Conservation (phyloP, 208 protist genomes). For the Leishmania tarentolae region DNA sequence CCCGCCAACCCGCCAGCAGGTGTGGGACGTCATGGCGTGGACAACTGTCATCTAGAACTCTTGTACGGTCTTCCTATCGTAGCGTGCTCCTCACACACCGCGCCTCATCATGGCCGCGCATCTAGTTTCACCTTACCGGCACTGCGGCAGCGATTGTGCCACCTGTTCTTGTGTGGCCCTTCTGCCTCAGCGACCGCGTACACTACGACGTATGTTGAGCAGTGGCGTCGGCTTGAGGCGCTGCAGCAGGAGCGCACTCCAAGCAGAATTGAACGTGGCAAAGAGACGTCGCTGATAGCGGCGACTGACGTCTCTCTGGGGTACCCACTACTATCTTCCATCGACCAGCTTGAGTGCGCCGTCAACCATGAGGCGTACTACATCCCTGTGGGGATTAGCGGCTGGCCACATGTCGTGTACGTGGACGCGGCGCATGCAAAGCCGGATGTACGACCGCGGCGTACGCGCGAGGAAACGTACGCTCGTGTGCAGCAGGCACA, state of each 20-base stretch:
- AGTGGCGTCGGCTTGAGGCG: slow-evolving; percentile 14
- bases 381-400: slow-evolving; percentile 64
- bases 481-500: slow-evolving; percentile 41
- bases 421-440: slow-evolving; percentile 40
- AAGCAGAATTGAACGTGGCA: not conserved
- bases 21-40: not conserved
- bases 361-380: not conserved
- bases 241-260: not conserved
- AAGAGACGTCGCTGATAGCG: not conserved
- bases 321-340: slow-evolving; percentile 21
- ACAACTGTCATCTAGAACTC: not conserved
- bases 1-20: not conserved
- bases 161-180: slow-evolving; percentile 2
- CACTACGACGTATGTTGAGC: slow-evolving; percentile 20
- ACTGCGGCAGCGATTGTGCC: not conserved
- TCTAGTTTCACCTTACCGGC: not conserved
- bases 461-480: slow-evolving; percentile 43
- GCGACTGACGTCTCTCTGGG: slow-evolving; percentile 23
- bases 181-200: slow-evolving; percentile 1
- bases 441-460: slow-evolving; percentile 38
- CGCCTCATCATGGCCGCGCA: not conserved
- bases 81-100: not conserved
- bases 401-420: slow-evolving; percentile 58
- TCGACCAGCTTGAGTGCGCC: not conserved
- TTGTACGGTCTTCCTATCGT: not conserved